These are phyloP conservation scores for Nidularia sp. DNA, from an alignment of 768 basidiomycete genomes.

Conservation along the genomic window DNA sequence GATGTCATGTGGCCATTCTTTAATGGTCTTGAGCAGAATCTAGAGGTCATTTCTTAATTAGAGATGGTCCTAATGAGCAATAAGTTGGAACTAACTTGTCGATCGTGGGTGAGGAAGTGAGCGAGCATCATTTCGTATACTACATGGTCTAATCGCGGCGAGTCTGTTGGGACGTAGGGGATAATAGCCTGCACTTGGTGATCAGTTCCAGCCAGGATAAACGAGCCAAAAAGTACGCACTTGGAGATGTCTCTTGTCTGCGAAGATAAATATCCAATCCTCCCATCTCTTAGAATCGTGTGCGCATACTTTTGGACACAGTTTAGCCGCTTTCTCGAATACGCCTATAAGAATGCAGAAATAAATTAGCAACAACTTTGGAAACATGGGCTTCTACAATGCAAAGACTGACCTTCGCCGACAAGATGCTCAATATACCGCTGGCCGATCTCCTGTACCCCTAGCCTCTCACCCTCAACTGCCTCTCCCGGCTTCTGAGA, in stretches of 20 bases:
- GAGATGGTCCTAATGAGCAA: no score
- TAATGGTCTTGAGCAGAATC: slow-evolving; percentile 75
- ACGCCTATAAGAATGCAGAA: slow-evolving; percentile 31
- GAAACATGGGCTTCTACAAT: neutral
- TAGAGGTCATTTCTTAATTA: slow-evolving; percentile 20
- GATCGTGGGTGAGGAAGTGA: slow-evolving; percentile 78
- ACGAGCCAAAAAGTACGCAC: slow-evolving; percentile 50
- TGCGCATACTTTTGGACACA: slow-evolving; percentile 84
- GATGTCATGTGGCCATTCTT: slow-evolving; percentile 86
- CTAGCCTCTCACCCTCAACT: slow-evolving; percentile 36
- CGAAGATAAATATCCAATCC: slow-evolving; percentile 90
- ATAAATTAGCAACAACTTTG: neutral
- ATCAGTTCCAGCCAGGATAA: neutral
- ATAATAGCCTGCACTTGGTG: slow-evolving; percentile 65
- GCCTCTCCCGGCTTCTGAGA: slow-evolving; percentile 17
- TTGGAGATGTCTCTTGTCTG: slow-evolving; percentile 73
- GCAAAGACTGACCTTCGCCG: slow-evolving; percentile 53
- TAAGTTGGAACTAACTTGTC: slow-evolving; percentile 52
- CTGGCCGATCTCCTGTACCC: slow-evolving; percentile 70
- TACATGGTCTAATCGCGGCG: slow-evolving; percentile 74
- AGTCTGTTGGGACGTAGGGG: slow-evolving; percentile 80
- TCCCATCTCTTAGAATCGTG: slow-evolving; percentile 87
- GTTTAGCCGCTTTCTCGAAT: slow-evolving; percentile 73
- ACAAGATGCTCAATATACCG: slow-evolving; percentile 87
- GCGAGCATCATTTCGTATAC: slow-evolving; percentile 96